Evolutionary conservation across 2,329 filamentous ascomycete species (phyloP).

Genomic region (Metarhizium robertsii): DNA sequence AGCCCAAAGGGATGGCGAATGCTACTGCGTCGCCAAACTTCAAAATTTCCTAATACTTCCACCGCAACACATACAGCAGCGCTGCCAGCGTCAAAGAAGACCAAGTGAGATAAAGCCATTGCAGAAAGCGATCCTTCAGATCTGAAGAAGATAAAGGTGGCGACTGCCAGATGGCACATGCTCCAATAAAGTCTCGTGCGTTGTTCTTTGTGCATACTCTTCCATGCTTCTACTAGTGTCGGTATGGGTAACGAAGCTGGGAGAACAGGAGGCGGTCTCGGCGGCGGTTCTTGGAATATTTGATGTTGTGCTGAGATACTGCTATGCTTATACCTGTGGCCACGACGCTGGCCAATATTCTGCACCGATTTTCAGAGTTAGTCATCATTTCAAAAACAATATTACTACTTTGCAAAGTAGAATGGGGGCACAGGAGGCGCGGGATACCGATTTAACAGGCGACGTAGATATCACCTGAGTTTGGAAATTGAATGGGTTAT

Average conservation of each 20-base stretch:
- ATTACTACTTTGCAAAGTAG: background rate
- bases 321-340: slow-evolving; percentile 96
- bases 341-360: slow-evolving; percentile 84
- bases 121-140: slow-evolving; percentile 81
- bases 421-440: background rate
- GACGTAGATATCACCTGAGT: slow-evolving; percentile 67
- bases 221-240: slow-evolving; percentile 77
- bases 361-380: slow-evolving; percentile 22
- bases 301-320: slow-evolving; percentile 83
- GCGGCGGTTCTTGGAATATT: slow-evolving; percentile 89
- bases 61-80: slow-evolving; percentile 86
- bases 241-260: slow-evolving; percentile 89
- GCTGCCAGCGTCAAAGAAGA: slow-evolving; percentile 91
- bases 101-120: slow-evolving; percentile 83
- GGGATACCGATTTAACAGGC: slow-evolving; percentile 63
- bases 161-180: slow-evolving; percentile 75
- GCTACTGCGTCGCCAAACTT: slow-evolving; percentile 90
- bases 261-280: slow-evolving; percentile 74
- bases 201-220: slow-evolving; percentile 84
- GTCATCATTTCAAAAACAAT: background rate
- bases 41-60: slow-evolving; percentile 91
- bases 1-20: slow-evolving; percentile 91
- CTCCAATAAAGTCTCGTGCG: slow-evolving; percentile 80
- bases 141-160: slow-evolving; percentile 76
- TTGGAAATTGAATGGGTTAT: slow-evolving; percentile 90